Base-by-base conservation (phyloP, 2,329 filamentous ascomycete genomes). In the Ophiognomonia clavigignenti-juglandacearum region DNA sequence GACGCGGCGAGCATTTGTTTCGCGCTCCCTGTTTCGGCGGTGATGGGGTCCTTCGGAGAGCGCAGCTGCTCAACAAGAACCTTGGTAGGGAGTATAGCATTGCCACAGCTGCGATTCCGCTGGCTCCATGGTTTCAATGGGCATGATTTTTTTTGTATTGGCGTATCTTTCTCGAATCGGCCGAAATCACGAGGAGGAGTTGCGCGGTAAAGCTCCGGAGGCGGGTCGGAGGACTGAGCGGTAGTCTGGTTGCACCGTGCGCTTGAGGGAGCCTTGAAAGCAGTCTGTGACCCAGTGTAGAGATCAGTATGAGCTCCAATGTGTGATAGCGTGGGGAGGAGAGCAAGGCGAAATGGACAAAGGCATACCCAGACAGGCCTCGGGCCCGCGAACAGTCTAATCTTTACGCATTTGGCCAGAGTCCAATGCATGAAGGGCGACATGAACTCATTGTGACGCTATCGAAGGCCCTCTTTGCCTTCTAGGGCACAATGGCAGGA, bases 1-100 rank as follows among this genome's bases (percentile, higher is more conserved):
- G 52, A 57, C 26, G 40, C 18, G 4, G 58, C 59, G 20, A 55
- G 43, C 10, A 40, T 22, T 8, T 52, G 48, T 26, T 32, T 24
- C 29, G 8, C 39, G 19, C 22, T 18, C 51, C 47, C 45, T 9
- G 23, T 37, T 13, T 48, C 34, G 34, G 36, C 39, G n/a, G 47
- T 50, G 22, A 47, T 4, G 10, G 31, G n/a, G 6, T 26, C 9
- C 4, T 23, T 20, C 37, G 37, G 43, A 9, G 9, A 18, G 3
- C 37, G 43, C 19, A 52, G 22, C 23, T 24, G 34, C 9, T 42
- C 24, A 8, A 41, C 43, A 13, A 52, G 47, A 5, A 40, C 26
- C 32, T 46, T 18, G 11, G 43, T 50, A 10, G 50, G n/a, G n/a
- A n/a, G 50, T n/a, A 47, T 14, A 8, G 35, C 16, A 14, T 23